A percentile compares a stretch with the other conserved stretches of the same genome.
Evolutionary conservation across 345 rosid genomes (phyloP).

Genomic region (Conringia planisiliqua): DNA sequence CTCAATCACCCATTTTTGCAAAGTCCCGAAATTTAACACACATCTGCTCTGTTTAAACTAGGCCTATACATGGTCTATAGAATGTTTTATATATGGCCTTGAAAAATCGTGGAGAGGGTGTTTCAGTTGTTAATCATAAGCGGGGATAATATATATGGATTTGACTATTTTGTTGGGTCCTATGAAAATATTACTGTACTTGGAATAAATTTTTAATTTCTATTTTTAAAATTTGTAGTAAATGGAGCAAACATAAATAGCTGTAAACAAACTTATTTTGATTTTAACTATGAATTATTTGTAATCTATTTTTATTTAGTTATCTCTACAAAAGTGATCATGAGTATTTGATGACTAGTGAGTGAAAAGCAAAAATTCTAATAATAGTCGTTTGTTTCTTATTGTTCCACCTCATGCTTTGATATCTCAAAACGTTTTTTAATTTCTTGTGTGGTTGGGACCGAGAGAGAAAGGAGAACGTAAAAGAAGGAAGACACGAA

Average conservation of each 20-base stretch:
- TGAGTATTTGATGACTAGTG: neutral
- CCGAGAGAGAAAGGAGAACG: conserved; percentile 5
- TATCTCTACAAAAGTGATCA: neutral
- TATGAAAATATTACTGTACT: neutral
- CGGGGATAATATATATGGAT: neutral
- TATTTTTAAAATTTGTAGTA: neutral
- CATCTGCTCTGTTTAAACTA: too few species aligned
- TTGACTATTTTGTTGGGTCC: neutral
- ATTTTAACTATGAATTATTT: neutral
- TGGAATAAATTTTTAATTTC: too few species aligned
- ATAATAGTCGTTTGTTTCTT: conserved; percentile 7
- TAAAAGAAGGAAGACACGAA: conserved; percentile 31
- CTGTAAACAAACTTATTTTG: neutral
- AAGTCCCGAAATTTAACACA: too few species aligned
- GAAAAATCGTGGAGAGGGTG: too few species aligned
- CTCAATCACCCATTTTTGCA: too few species aligned
- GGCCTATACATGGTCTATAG: too few species aligned
- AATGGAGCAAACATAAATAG: neutral
- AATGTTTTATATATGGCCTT: too few species aligned
- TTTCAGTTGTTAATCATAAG: too few species aligned
- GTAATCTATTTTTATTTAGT: neutral
- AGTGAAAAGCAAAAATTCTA: conserved; percentile 2
- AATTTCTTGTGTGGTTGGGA: conserved; percentile 14
- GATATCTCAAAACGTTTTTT: neutral
- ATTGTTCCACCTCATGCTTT: neutral